Evolutionary conservation across 1,139 yeast genomes (phyloP).

Genomic region (Taphrina populina): DNA sequence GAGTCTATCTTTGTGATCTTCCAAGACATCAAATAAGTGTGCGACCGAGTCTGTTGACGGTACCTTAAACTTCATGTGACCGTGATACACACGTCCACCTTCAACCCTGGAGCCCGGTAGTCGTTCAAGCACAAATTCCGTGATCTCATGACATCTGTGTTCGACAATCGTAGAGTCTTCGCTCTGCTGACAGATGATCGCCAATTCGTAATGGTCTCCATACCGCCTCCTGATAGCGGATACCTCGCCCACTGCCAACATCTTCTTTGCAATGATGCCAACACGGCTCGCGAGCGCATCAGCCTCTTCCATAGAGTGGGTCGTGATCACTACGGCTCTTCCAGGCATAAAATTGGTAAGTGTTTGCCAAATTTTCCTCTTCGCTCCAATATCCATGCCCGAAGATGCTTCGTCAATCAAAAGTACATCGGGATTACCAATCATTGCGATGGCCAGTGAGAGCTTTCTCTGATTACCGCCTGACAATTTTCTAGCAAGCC

Average conservation of each 20-base stretch:
- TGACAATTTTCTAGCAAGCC: constrained; percentile 55
- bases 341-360: constrained; percentile 44
- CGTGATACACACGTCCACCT: constrained; percentile 16
- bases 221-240: constrained; percentile 5
- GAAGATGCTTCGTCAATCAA: constrained; percentile 94
- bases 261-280: constrained; percentile 44
- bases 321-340: constrained; percentile 46
- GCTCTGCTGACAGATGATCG: constrained; percentile 41
- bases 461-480: constrained; percentile 99
- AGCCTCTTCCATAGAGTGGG: constrained; percentile 49
- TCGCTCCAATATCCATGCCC: constrained; percentile 73
- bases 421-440: constrained; percentile 86
- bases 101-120: constrained; percentile 6
- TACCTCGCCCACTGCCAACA: constrained; percentile 45
- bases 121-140: constrained; percentile 2
- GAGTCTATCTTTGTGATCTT: constrained; percentile 40
- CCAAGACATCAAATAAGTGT: constrained; percentile 42
- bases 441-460: constrained; percentile 94
- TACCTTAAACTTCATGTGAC: constrained; percentile 1
- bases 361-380: constrained; percentile 48
- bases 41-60: constrained; percentile 36
- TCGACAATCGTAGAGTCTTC: constrained; percentile 16
- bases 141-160: neutral
- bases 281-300: constrained; percentile 48
- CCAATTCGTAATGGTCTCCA: constrained; percentile 16